Evolutionary conservation across 75 land plant genomes (phyloP), one percentile per base, ranked within the genome.

Genomic region (Pinus albicaulis): DNA sequence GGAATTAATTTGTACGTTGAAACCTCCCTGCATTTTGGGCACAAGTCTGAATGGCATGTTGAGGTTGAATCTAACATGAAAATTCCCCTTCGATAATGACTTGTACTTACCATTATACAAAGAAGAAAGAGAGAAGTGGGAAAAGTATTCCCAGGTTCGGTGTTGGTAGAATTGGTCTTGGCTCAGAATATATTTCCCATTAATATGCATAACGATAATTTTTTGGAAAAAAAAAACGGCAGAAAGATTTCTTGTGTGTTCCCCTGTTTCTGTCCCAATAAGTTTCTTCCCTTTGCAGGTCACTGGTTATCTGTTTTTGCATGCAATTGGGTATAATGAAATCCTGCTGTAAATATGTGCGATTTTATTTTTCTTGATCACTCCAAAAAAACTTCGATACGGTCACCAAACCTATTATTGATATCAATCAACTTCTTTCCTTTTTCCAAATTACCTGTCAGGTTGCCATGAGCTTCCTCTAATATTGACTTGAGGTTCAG

Each of bases 351-450:
- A 10, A 48, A 48, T 11, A 48, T 48, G 1, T 48, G 2, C 17
- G n/a, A 64, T 23, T 16, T 57, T 14, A 3, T 17, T 38, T 25
- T 28, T 52, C 52, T 41, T 31, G 28, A 22, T 88, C 78, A 96
- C 80, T 92, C 93, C 59, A 96, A 82, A 80, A 92, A 90, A 11
- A 96, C 92, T 70, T 93, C 87, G 64, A 96, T 92, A 48, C 98
- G 85, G 79, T 96, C 99, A 55, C 99, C 99, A 78, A 82, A 73
- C n/a, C 78, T 74, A 71, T 92, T 91, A 38, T 70, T 82, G 56
- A 96, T 88, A 75, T 96, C 99, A 14, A 92, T 70, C 41, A 95
- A 72, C 68, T 79, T 56, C 78, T 82, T 85, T 58, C 99, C 99
- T 58, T 87, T 85, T 65, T 88, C 76, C 16, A 77, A 55, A 36